Evolutionary conservation across 371 early-diverging fungal genomes (phyloP).

Genomic region (Thermomucor indicae-seudaticae): DNA sequence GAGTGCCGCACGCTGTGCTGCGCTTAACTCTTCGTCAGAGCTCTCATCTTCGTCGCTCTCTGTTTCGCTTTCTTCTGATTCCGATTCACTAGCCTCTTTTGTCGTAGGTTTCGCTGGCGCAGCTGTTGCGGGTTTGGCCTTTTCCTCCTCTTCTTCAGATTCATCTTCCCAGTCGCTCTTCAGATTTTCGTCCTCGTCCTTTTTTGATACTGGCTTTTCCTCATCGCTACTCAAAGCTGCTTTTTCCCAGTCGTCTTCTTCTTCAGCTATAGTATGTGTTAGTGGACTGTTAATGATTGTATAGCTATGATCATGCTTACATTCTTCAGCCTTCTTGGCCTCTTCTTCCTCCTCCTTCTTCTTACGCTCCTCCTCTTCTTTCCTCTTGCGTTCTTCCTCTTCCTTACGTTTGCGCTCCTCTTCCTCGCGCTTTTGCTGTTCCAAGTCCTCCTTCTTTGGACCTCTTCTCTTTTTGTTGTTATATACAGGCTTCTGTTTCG

Average conservation of each 20-base stretch:
- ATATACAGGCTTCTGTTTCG: slow-evolving; percentile 20
- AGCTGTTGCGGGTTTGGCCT: slow-evolving; percentile 20
- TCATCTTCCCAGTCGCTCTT: slow-evolving; percentile 68
- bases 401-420: slow-evolving; percentile 37
- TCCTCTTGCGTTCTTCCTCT: slow-evolving; percentile 44
- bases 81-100: slow-evolving; percentile 46
- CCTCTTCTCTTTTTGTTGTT: slow-evolving; percentile 59
- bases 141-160: slow-evolving; percentile 46
- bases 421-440: slow-evolving; percentile 30
- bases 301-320: slow-evolving; percentile 12
- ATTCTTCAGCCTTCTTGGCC: slow-evolving; percentile 34
- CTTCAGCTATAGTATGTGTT: slow-evolving; percentile 10
- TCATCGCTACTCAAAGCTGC: slow-evolving; percentile 41
- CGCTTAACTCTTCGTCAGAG: slow-evolving; percentile 61
- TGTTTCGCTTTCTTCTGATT: slow-evolving; percentile 46
- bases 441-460: slow-evolving; percentile 54
- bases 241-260: slow-evolving; percentile 51
- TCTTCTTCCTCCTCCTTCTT: slow-evolving; percentile 46
- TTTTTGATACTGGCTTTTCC: slow-evolving; percentile 18
- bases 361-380: slow-evolving; percentile 33
- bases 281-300: background rate
- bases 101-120: slow-evolving; percentile 16
- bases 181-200: slow-evolving; percentile 36
- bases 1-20: slow-evolving; percentile 56
- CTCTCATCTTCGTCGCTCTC: slow-evolving; percentile 48